Percentiles rank a stretch among this genome's conserved stretches.
Conservation (phyloP, 768 basidiomycete genomes). For the Pholiota microspora region DNA sequence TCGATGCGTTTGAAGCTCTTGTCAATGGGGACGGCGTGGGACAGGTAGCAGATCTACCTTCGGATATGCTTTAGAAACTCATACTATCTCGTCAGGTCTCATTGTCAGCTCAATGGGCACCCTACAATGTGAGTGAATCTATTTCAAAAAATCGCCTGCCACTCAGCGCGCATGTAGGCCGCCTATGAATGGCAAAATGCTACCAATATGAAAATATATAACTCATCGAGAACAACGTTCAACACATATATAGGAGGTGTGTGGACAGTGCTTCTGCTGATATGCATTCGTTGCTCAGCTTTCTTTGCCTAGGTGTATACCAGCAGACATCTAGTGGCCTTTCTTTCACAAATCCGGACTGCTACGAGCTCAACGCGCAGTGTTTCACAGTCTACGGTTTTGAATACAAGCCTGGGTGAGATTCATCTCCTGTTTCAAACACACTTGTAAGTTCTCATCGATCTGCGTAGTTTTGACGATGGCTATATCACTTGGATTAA, state of each 20-base stretch:
- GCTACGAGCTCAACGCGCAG: constrained; percentile 50
- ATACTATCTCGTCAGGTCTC: no score
- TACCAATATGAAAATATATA: constrained; percentile 46
- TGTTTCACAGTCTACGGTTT: constrained; percentile 40
- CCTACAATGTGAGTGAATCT: constrained; percentile 55
- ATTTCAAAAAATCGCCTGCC: background rate
- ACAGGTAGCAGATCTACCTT: no score
- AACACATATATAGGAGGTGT: constrained; percentile 65
- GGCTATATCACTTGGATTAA: constrained; percentile 78
- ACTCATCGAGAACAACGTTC: constrained; percentile 41
- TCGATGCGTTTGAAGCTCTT: constrained; percentile 54
- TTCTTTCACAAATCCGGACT: constrained; percentile 57
- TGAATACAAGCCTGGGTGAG: constrained; percentile 52
- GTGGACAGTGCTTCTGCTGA: no score
- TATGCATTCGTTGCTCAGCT: no score
- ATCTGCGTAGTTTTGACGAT: constrained; percentile 23
- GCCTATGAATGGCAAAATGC: constrained; percentile 57
- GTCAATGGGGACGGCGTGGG: constrained; percentile 28
- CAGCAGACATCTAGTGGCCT: constrained; percentile 79
- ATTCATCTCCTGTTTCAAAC: background rate
- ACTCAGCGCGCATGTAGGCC: constrained; percentile 33
- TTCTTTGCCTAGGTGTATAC: constrained; percentile 33
- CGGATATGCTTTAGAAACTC: no score
- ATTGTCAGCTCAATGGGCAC: constrained; percentile 48
- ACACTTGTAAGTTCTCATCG: no score